Evolutionary conservation across 345 rosid species (phyloP), one percentile per base, ranked within the genome.

Genomic region (Eucalyptus curtisii): DNA sequence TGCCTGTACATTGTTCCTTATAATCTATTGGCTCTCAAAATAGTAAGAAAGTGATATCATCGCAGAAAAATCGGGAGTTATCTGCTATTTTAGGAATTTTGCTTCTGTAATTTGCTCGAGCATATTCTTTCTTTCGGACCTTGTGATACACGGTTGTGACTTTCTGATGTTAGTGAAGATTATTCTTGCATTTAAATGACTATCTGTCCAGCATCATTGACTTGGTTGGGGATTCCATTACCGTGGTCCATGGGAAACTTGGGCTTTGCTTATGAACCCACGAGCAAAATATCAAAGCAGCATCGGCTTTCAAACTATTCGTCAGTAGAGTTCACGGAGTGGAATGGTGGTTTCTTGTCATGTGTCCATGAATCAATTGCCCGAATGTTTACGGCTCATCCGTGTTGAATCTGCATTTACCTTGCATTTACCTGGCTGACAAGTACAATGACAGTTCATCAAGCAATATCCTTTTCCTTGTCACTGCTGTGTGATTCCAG

Each of bases 11-110:
- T 91, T 98, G 94, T 97, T 98, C 92, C 95, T 96, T 90, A 94
- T 97, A 76, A 93, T 98, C 93, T 96, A 97, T 90, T 96, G 99
- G 99, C 96, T 96, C 89, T 97, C 99, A 15, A 97, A 98, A 90
- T 98, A 92, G 92, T 89, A 52, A 37, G 45, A 85, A 88, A 86
- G 79, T 68, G 17, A 31, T 88, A 87, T 61, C 85, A 80, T 42
- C 48, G 59, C 89, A 49, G 84, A 89, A 88, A 85, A 89, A 64
- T 49, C 22, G 13, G 42, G 87, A 82, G 57, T 82, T 87, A 87
- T 49, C 24, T 86, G 89, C 64, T 91, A 86, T 89, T 15, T 31
- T 37, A 90, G 86, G 92, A 93, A 90, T 86, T 31, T 49, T 86
- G 61, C 61, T 86, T 86, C 87, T 86, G 87, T 86, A 50, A 50